Percentiles rank a stretch among this genome's conserved stretches.
Conservation (phyloP, 1,139 yeast genomes). For the Arxiozyma slooffiae region DNA sequence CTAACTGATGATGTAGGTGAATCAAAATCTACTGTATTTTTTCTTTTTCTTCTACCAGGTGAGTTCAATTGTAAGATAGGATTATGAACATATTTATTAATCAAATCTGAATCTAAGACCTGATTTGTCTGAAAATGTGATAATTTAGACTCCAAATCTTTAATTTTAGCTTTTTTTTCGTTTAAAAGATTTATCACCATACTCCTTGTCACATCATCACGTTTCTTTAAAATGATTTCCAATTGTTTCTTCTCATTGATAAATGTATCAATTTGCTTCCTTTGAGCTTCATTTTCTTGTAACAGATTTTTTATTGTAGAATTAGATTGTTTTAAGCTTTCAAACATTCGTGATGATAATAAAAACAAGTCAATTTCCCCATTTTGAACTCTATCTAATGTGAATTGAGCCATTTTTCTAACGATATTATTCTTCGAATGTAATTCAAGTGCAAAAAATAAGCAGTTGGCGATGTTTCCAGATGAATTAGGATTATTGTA, state of each 20-base stretch:
- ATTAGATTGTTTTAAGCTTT: constrained; percentile 11
- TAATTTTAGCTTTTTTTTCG: constrained; percentile 23
- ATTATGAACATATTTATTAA: constrained; percentile 15
- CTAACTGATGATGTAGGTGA: constrained; percentile 1
- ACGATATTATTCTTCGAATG: neutral
- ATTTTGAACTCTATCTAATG: constrained; percentile 8
- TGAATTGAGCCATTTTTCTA: constrained; percentile 18
- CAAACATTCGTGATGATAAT: constrained; percentile 14
- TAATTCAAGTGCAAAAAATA: neutral
- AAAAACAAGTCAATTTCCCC: constrained; percentile 23
- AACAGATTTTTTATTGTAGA: constrained; percentile 4
- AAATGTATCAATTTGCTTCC: constrained; percentile 6
- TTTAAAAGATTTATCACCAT: constrained; percentile 19
- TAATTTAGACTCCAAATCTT: constrained; percentile 12
- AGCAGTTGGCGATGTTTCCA: neutral
- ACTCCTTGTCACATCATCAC: constrained; percentile 18
- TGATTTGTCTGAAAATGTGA: constrained; percentile 2
- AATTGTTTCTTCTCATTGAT: constrained; percentile 9
- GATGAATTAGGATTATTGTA: neutral
- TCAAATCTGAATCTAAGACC: constrained; percentile 13
- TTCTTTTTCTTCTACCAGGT: constrained; percentile 20
- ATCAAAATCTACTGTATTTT: neutral
- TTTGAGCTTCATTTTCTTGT: neutral
- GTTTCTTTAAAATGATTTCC: constrained; percentile 11
- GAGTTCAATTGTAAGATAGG: constrained; percentile 19